Base-by-base conservation (phyloP, 2,329 filamentous ascomycete species). In the Apiospora sp. region DNA sequence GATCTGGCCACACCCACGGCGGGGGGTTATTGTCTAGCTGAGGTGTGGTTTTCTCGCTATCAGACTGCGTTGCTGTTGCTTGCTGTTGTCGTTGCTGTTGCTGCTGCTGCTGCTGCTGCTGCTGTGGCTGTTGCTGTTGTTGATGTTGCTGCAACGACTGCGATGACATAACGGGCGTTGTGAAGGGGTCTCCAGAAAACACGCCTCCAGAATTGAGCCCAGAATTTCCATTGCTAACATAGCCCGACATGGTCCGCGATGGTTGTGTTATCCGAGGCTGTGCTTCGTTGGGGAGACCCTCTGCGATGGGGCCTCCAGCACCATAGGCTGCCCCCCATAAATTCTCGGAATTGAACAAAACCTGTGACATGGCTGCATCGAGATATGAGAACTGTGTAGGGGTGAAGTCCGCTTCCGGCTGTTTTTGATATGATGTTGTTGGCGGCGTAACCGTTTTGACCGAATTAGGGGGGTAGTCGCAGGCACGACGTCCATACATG, bases 1-100 rank as follows among this genome's bases (percentile, higher is more conserved):
- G 58, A 30, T 81, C 79, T 4, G 81, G 74, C 86, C 86, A 87
- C 6, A 86, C 75, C 77, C 83, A 86, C 0, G 84, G 82, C 1
- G 83, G 82, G 13, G 79, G 78, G 43, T 83, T 77, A 13, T 83
- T 80, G 8, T 83, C 81, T 58, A 76, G 30, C 19, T 64, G 58
- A 13, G 58, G 34, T 64, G 34, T 64, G 5, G 58, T 41, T 34
- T 64, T 41, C 7, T 30, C 16, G 58, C 22, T 64, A 10, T 41
- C 58, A 41, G 58, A 64, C 19, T 64, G 58, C 3, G 58, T 64
- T 64, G 58, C 19, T 41, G 58, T 41, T 24, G 54, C 19, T 30
- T 30, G 34, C 37, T 30, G 16, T 37, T 61, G 54, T 22, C 22
- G 54, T 61, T 71, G 73, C 8, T 73, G 44, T 37, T 76, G 44